A percentile compares a stretch with the other conserved stretches of the same genome.
These are phyloP conservation scores for Puccinellia tenuiflora DNA, from an alignment of 176 grass and related monocot genomes.

Conservation along the genomic window DNA sequence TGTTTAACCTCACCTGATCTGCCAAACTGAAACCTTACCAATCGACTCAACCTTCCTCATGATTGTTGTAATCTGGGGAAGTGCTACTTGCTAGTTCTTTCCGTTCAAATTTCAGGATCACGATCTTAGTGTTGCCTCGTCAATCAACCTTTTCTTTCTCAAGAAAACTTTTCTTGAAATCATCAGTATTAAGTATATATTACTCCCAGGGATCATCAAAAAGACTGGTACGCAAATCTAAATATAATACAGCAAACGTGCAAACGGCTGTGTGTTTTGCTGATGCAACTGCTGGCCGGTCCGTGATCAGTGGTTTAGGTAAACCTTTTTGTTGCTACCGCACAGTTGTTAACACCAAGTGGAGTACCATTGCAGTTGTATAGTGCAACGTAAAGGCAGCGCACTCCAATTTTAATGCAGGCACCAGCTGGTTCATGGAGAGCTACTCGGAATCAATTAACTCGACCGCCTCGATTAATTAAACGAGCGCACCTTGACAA, in stretches of 20 bases:
- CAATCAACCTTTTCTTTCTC: not conserved
- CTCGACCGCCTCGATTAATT: not conserved
- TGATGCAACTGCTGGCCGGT: conserved; percentile 15
- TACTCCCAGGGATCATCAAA: not conserved
- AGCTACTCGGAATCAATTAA: not conserved
- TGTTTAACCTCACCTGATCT: not conserved
- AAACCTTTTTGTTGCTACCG: conserved; percentile 6
- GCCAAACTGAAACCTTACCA: too few species aligned
- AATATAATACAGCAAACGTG: conserved; percentile 21
- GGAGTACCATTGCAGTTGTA: not conserved
- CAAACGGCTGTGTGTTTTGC: not conserved
- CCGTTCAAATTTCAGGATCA: not conserved
- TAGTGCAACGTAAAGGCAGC: conserved; percentile 13
- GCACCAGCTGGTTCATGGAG: not conserved
- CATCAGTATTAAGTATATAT: not conserved
- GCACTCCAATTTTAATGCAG: not conserved
- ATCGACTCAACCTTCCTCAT: too few species aligned
- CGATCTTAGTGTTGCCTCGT: not conserved
- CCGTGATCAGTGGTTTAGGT: conserved; percentile 25
- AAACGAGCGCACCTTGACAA: not conserved
- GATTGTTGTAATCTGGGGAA: too few species aligned
- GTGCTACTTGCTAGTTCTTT: not conserved
- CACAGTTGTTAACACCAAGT: conserved; percentile 12
- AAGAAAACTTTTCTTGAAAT: not conserved
- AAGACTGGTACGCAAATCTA: not conserved